Evolutionary conservation across 2,329 filamentous ascomycete genomes (phyloP).

Genomic region (Aureobasidium sp.): DNA sequence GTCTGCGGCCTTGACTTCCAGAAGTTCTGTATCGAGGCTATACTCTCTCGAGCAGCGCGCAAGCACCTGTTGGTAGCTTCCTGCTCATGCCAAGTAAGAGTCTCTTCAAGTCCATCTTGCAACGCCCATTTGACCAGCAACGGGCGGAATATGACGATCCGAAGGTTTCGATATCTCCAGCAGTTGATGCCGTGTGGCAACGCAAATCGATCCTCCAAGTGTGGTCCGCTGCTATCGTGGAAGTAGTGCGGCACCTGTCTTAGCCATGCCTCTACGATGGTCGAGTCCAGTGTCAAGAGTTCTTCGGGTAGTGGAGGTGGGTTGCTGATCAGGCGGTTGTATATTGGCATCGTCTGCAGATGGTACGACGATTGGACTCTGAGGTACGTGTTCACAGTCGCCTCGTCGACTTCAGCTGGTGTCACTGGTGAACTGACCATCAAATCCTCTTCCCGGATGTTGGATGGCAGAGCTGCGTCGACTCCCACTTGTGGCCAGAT

Average conservation of each 20-base stretch:
- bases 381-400: constrained; percentile 37
- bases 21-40: constrained; percentile 31
- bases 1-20: constrained; percentile 32
- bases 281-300: constrained; percentile 33
- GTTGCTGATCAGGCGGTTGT: constrained; percentile 38
- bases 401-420: background rate
- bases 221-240: constrained; percentile 27
- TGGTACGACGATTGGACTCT: constrained; percentile 39
- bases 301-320: constrained; percentile 35
- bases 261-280: constrained; percentile 25
- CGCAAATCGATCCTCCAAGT: constrained; percentile 29
- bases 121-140: constrained; percentile 33
- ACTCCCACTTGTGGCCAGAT: constrained; percentile 37
- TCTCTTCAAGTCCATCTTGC: background rate
- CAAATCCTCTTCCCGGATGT: background rate
- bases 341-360: constrained; percentile 37
- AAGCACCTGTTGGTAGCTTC: constrained; percentile 32
- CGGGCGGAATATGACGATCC: constrained; percentile 41
- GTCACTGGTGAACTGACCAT: background rate
- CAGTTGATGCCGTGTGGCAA: constrained; percentile 36
- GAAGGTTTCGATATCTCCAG: constrained; percentile 38
- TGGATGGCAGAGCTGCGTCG: constrained; percentile 25
- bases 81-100: constrained; percentile 14
- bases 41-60: constrained; percentile 33
- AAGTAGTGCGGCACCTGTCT: constrained; percentile 30